Conservation (phyloP, 73 alveolate genomes). For the Paramecium sonneborni region DNA sequence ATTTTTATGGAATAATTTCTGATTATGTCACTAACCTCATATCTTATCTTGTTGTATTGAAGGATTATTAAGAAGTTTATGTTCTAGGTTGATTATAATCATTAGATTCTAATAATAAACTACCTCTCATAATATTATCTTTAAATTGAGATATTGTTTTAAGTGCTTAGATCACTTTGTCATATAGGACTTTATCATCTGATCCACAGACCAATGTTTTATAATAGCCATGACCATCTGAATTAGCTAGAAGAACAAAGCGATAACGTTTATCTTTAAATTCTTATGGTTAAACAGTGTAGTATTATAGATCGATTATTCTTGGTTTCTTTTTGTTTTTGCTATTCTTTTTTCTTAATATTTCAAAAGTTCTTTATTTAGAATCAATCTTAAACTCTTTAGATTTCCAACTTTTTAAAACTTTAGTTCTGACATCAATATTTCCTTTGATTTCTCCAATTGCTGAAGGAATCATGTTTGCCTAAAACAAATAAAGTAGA, state of each 20-base stretch:
- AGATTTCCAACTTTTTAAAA: neutral
- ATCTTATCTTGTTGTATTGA: neutral
- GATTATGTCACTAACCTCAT: neutral
- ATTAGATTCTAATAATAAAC: neutral
- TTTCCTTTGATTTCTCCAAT: constrained; percentile 10
- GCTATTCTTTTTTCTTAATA: constrained; percentile 10
- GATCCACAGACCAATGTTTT: constrained; percentile 54
- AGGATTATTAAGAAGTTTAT: neutral
- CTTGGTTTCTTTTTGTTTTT: neutral
- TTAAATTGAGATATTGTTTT: neutral
- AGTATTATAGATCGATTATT: neutral
- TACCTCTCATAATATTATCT: neutral
- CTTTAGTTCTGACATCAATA: constrained; percentile 6
- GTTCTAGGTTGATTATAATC: neutral
- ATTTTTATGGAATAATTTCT: neutral
- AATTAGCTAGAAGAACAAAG: neutral
- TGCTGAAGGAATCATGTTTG: neutral
- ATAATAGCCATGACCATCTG: constrained; percentile 45
- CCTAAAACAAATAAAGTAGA: neutral
- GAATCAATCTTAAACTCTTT: constrained; percentile 25
- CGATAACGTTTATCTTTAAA: constrained; percentile 6
- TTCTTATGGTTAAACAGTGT: neutral
- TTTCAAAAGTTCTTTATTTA: constrained; percentile 7
- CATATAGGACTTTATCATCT: neutral
- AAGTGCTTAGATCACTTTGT: neutral